Evolutionary conservation across 2,329 filamentous ascomycete species (phyloP), one percentile per base, ranked within the genome.

Genomic region (Epichloe glyceriae): DNA sequence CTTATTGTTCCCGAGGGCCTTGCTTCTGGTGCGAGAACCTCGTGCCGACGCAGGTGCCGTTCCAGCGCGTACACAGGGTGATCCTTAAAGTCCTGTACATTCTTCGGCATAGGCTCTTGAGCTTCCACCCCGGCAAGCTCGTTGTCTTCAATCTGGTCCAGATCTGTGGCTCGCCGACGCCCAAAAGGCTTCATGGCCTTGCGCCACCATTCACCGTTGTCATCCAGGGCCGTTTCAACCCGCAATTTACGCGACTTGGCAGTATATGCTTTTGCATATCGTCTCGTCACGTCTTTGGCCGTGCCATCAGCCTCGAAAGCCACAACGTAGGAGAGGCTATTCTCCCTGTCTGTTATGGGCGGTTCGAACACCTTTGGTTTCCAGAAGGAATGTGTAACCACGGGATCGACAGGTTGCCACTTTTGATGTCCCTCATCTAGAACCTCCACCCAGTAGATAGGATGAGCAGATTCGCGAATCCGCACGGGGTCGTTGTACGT

Each of bases 401-500:
- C 67, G 0, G 90, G 82, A 62, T 98, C 93, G 38, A 93, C 80
- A 0, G 88, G 78, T 50, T 95, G 79, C 93, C 93, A 98, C 70
- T 88, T 95, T 62, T 96, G 87, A 56, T 88, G 80, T 0, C 86
- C 85, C 49, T 82, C 73, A 55, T 96, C 90, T 56, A 95, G 86
- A 3, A 88, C 83, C 68, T 98, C 93, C 0, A 96, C 84, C 93
- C 93, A 98, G 63, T 89, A 97, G 3, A 97, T 76, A 0, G 93
- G 93, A 60, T 84, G 87, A 0, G 79, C 67, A 0, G 88, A 90
- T 61, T 91, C 87, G 22, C 75, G 75, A 11, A 85, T 76, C 14
- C 62, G 68, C 50, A 68, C 70, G 11, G 62, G 68, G 48, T 56
- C 60, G 22, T 62, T 67, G 60, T 62, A 65, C 26, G 55, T 57